Percentiles rank a stretch among this genome's conserved stretches.
phyloP scores from a whole-genome alignment of 2,329 filamentous ascomycete species.

The Alternaria angustiovoidea region DNA sequence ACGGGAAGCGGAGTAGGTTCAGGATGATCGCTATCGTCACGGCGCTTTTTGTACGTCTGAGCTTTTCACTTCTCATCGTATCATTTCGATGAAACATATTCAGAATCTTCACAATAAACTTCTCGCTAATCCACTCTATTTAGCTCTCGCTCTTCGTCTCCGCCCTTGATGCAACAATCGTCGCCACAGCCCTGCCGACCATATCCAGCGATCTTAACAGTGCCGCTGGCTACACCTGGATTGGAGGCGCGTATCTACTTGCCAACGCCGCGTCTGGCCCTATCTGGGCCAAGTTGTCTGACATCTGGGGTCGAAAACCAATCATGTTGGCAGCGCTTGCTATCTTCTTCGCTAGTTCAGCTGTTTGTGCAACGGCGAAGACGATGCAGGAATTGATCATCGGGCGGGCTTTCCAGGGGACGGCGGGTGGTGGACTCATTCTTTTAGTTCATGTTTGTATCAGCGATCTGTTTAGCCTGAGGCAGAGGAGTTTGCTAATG shows the following conservation, averaged over 20 bases:
- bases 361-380: slow-evolving; percentile 65
- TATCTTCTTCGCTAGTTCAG: slow-evolving; percentile 68
- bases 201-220: slow-evolving; percentile 71
- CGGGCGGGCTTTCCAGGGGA: slow-evolving; percentile 68
- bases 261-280: slow-evolving; percentile 72
- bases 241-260: slow-evolving; percentile 76
- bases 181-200: slow-evolving; percentile 71
- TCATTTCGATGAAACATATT: neutral
- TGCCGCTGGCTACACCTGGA: slow-evolving; percentile 77
- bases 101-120: neutral
- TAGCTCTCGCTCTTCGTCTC: slow-evolving; percentile 53
- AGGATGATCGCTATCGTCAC: slow-evolving; percentile 40
- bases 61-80: neutral
- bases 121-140: neutral
- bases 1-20: slow-evolving; percentile 34
- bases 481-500: slow-evolving; percentile 59
- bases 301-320: slow-evolving; percentile 66
- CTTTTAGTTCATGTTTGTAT: slow-evolving; percentile 70
- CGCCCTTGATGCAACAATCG: slow-evolving; percentile 63
- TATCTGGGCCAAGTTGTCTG: slow-evolving; percentile 71
- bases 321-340: slow-evolving; percentile 61
- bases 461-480: slow-evolving; percentile 68
- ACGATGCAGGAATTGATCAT: slow-evolving; percentile 68
- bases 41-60: slow-evolving; percentile 44
- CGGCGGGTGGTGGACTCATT: slow-evolving; percentile 69